phyloP scores from a whole-genome alignment of 2,329 filamentous ascomycete species.

The Dothidotthia symphoricarpi region DNA sequence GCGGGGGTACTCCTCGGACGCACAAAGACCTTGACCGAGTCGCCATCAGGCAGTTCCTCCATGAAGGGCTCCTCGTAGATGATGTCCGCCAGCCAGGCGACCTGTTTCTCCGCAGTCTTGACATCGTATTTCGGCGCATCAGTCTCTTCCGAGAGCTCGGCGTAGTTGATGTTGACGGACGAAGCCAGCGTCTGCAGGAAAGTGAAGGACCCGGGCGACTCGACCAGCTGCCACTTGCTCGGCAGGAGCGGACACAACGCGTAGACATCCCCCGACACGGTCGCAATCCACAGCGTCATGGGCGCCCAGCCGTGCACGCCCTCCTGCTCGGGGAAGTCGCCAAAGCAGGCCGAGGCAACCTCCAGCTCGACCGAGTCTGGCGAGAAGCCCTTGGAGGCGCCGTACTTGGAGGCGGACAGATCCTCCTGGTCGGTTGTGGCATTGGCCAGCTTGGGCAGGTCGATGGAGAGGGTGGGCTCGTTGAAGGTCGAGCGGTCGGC shows the following conservation, averaged over 20 bases:
- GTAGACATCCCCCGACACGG: conserved; percentile 89
- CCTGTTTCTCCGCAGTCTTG: conserved; percentile 53
- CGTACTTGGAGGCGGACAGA: conserved; percentile 71
- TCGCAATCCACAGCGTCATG: conserved; percentile 97
- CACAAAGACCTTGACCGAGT: conserved; percentile 53
- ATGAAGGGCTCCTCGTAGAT: conserved; percentile 50
- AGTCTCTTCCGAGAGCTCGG: conserved; percentile 27
- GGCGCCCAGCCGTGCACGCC: conserved; percentile 75
- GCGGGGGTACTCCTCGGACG: conserved; percentile 55
- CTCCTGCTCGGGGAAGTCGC: conserved; percentile 59
- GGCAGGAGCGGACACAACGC: conserved; percentile 88
- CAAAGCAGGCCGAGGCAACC: conserved; percentile 86
- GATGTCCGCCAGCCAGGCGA: conserved; percentile 55
- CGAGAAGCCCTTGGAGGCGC: conserved; percentile 78
- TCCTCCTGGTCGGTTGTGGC: conserved; percentile 80
- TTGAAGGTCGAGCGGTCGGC: conserved; percentile 85
- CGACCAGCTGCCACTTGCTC: conserved; percentile 69
- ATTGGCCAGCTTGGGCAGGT: conserved; percentile 84
- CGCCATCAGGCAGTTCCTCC: conserved; percentile 43
- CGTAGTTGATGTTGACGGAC: conserved; percentile 69
- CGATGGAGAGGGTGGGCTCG: conserved; percentile 75
- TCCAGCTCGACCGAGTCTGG: conserved; percentile 92
- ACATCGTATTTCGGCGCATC: conserved; percentile 45
- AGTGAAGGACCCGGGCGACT: conserved; percentile 52
- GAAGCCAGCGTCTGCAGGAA: conserved; percentile 80